A percentile compares a stretch with the other conserved stretches of the same genome.
These are phyloP conservation scores for Leccinum rimulosum DNA, from an alignment of 768 basidiomycete species.

Conservation along the genomic window DNA sequence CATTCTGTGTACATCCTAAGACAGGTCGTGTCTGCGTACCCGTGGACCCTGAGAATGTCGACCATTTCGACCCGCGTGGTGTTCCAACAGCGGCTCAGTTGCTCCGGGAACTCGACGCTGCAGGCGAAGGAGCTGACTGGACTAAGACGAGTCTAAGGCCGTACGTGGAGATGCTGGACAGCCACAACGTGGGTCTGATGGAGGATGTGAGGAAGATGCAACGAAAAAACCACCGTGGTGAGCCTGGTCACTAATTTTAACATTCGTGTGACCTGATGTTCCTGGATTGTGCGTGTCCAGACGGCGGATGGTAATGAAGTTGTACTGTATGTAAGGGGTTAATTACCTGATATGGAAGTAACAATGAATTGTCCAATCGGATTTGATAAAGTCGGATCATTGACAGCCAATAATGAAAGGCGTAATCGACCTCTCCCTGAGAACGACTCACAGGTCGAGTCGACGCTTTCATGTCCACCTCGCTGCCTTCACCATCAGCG, in stretches of 20 bases:
- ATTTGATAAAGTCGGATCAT: background rate
- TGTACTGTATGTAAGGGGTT: background rate
- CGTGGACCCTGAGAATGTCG: slow-evolving; percentile 70
- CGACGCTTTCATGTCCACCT: slow-evolving; percentile 22
- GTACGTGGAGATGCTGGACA: slow-evolving; percentile 87
- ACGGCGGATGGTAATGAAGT: slow-evolving; percentile 30
- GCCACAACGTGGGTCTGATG: slow-evolving; percentile 46
- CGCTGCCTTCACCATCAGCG: slow-evolving; percentile 11
- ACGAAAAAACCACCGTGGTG: slow-evolving; percentile 20
- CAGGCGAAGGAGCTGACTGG: slow-evolving; percentile 69
- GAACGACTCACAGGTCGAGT: slow-evolving; percentile 12
- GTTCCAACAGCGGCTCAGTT: slow-evolving; percentile 89
- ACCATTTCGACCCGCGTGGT: slow-evolving; percentile 76
- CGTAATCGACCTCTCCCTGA: slow-evolving; percentile 10
- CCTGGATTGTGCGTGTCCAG: slow-evolving; percentile 6
- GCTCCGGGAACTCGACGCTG: slow-evolving; percentile 70
- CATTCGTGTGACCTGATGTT: background rate
- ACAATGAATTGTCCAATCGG: slow-evolving; percentile 16
- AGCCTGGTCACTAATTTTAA: background rate
- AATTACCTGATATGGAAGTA: slow-evolving; percentile 4
- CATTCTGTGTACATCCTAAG: slow-evolving; percentile 95
- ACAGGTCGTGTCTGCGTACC: slow-evolving; percentile 97
- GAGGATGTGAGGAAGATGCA: slow-evolving; percentile 29
- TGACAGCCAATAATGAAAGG: background rate
- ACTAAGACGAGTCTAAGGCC: slow-evolving; percentile 82